These are phyloP conservation scores for Grosmannia penicillata DNA, from an alignment of 2,329 filamentous ascomycete genomes.

Conservation along the genomic window DNA sequence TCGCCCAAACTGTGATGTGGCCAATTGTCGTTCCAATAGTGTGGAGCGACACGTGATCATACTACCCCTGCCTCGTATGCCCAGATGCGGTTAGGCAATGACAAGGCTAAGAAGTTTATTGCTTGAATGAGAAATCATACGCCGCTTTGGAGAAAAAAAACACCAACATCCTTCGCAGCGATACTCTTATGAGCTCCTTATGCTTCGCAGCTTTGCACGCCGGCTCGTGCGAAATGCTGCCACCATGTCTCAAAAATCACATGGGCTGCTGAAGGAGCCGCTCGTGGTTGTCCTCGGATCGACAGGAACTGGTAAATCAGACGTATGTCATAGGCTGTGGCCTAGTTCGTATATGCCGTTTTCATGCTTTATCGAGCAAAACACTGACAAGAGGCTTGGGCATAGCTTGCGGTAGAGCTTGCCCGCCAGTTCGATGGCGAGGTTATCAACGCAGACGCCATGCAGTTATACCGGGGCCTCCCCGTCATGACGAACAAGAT, in stretches of 20 bases:
- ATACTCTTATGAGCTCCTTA: no score
- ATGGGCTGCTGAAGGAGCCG: conserved; percentile 32
- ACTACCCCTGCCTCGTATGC: background rate
- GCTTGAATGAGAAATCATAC: no score
- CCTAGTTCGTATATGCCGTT: background rate
- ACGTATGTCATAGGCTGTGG: conserved; percentile 55
- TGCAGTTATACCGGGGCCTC: conserved; percentile 89
- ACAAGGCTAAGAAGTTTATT: background rate
- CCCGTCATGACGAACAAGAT: conserved; percentile 96
- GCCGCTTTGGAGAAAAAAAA: no score
- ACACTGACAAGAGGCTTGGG: background rate
- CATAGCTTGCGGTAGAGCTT: conserved; percentile 74
- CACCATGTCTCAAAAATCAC: conserved; percentile 22
- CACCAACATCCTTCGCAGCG: no score
- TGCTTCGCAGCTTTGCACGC: conserved; percentile 2
- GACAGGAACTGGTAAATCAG: conserved; percentile 86
- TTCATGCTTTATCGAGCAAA: background rate
- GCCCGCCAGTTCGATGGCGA: conserved; percentile 77
- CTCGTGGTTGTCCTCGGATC: conserved; percentile 75
- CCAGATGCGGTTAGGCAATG: background rate
- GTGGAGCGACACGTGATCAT: conserved; percentile 9
- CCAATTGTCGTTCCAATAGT: conserved; percentile 11
- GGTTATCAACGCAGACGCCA: conserved; percentile 92
- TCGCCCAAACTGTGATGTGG: conserved; percentile 13
- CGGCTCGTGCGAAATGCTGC: conserved; percentile 8